phyloP scores from a whole-genome alignment of 2,329 filamentous ascomycete genomes.

The Colletotrichum truncatum region DNA sequence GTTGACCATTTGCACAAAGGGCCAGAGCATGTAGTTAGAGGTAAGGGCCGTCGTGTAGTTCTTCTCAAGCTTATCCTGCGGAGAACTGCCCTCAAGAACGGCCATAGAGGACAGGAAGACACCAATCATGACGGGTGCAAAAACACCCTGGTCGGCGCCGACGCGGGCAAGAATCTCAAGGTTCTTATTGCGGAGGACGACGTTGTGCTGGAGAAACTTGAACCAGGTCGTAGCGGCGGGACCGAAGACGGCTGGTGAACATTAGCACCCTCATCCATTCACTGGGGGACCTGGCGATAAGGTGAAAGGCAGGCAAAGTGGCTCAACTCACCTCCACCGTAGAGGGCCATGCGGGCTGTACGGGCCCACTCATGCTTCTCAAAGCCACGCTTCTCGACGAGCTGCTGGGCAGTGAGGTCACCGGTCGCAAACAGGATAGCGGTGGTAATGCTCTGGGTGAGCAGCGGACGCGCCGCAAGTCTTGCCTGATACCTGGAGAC shows the following conservation, averaged over 20 bases:
- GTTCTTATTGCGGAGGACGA: slow-evolving; percentile 71
- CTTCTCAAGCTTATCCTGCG: slow-evolving; percentile 73
- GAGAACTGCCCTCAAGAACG: slow-evolving; percentile 73
- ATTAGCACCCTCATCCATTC: not conserved
- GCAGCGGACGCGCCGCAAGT: slow-evolving; percentile 81
- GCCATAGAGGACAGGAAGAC: slow-evolving; percentile 88
- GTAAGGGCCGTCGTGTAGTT: slow-evolving; percentile 77
- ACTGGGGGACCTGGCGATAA: not conserved
- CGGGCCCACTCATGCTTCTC: slow-evolving; percentile 78
- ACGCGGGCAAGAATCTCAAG: slow-evolving; percentile 83
- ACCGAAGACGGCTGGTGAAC: slow-evolving; percentile 76
- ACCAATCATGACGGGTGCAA: slow-evolving; percentile 85
- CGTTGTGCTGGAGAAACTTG: slow-evolving; percentile 76
- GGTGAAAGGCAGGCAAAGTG: not conserved
- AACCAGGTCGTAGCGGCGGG: slow-evolving; percentile 91
- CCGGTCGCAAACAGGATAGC: slow-evolving; percentile 92
- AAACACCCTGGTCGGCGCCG: slow-evolving; percentile 80
- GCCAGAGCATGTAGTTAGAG: slow-evolving; percentile 92
- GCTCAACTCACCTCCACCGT: slow-evolving; percentile 74
- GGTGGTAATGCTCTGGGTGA: slow-evolving; percentile 92
- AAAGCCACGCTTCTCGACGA: slow-evolving; percentile 82
- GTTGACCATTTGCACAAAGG: slow-evolving; percentile 84
- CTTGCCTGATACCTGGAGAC: slow-evolving; percentile 79
- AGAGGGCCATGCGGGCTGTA: slow-evolving; percentile 81
- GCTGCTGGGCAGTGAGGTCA: slow-evolving; percentile 90